phyloP scores from a whole-genome alignment of 202 grass and related monocot genomes.

The Musa balbisiana region DNA sequence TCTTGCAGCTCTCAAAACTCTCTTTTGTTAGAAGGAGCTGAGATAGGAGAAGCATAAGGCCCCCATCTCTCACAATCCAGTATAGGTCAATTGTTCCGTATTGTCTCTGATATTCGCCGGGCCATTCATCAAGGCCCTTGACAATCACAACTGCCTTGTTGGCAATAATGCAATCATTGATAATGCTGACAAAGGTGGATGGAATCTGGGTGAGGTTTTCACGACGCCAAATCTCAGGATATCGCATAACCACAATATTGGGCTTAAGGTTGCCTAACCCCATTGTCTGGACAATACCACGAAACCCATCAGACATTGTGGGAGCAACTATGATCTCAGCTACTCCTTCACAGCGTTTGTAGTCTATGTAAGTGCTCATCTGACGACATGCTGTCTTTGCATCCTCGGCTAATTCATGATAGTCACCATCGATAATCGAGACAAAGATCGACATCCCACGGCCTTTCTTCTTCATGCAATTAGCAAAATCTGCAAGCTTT shows the following conservation, averaged over 20 bases:
- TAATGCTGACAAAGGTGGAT: conserved; percentile 93
- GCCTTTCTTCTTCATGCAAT: conserved; percentile 98
- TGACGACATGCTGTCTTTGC: conserved; percentile 80
- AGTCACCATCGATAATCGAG: conserved; percentile 92
- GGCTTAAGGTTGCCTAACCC: conserved; percentile 96
- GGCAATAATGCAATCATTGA: conserved; percentile 97
- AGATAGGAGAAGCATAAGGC: conserved; percentile 90
- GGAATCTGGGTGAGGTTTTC: conserved; percentile 94
- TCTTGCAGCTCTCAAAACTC: conserved; percentile 91
- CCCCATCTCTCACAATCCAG: conserved; percentile 95
- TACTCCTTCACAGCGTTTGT: conserved; percentile 93
- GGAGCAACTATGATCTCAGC: conserved; percentile 93
- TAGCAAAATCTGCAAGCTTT: conserved; percentile 96
- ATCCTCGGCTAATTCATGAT: conserved; percentile 84
- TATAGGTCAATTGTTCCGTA: conserved; percentile 98
- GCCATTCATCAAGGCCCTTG: conserved; percentile 99
- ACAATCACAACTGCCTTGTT: conserved; percentile 98
- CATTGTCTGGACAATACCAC: conserved; percentile 89
- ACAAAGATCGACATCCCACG: conserved; percentile 99
- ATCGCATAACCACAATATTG: conserved; percentile 93
- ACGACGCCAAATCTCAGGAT: conserved; percentile 93
- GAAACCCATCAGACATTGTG: conserved; percentile 86
- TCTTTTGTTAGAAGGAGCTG: conserved; percentile 92
- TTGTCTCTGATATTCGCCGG: conserved; percentile 86
- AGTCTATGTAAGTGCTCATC: conserved; percentile 81